Evolutionary conservation across 2,329 filamentous ascomycete genomes (phyloP).

Genomic region (Cladophialophora bantiana): DNA sequence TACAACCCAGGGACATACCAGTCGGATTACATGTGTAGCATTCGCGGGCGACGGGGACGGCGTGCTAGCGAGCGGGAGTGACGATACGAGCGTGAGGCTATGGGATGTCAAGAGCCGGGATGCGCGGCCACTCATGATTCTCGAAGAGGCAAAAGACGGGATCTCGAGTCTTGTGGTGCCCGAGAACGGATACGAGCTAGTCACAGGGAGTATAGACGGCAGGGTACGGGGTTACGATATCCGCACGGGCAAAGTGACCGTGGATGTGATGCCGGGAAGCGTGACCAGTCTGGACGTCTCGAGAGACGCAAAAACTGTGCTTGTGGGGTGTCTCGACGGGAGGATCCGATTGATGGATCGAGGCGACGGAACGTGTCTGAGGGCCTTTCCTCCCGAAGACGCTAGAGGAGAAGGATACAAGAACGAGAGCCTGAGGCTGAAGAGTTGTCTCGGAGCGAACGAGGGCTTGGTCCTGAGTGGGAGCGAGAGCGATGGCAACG

Average conservation of each 20-base stretch:
- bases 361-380: conserved; percentile 73
- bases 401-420: conserved; percentile 47
- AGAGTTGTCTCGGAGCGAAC: conserved; percentile 74
- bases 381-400: conserved; percentile 66
- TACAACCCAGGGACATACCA: conserved; percentile 65
- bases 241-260: conserved; percentile 72
- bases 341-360: conserved; percentile 82
- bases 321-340: conserved; percentile 79
- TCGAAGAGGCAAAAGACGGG: conserved; percentile 75
- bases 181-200: conserved; percentile 54
- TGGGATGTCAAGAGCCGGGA: conserved; percentile 71
- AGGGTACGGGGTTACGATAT: conserved; percentile 82
- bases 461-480: conserved; percentile 82
- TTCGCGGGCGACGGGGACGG: conserved; percentile 77
- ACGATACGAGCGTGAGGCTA: conserved; percentile 76
- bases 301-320: conserved; percentile 73
- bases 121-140: conserved; percentile 72
- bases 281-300: conserved; percentile 80
- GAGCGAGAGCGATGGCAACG: conserved; percentile 74
- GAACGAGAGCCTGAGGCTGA: conserved; percentile 76
- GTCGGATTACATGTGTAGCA: conserved; percentile 77
- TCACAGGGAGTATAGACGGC: conserved; percentile 84
- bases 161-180: conserved; percentile 40
- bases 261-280: conserved; percentile 70
- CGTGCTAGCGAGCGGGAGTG: conserved; percentile 74